Evolutionary conservation across 768 basidiomycete species (phyloP).

Genomic region (Mycena haematopus): DNA sequence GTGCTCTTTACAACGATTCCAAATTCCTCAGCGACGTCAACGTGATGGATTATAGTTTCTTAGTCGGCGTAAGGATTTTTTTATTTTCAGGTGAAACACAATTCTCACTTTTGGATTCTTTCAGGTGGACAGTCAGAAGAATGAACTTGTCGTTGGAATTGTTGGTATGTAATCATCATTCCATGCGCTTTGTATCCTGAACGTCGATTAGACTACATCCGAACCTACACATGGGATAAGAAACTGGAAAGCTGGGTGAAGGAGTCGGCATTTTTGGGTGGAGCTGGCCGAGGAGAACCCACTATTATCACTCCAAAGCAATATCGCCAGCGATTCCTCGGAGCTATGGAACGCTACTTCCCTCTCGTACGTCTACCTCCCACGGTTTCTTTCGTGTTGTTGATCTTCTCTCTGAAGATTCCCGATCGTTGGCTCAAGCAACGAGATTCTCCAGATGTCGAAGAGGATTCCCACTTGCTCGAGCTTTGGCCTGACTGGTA

Average conservation of each 20-base stretch:
- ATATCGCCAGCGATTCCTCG: slow-evolving; percentile 86
- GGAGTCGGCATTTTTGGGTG: slow-evolving; percentile 89
- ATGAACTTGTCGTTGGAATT: slow-evolving; percentile 95
- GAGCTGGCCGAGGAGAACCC: slow-evolving; percentile 84
- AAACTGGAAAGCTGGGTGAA: slow-evolving; percentile 98
- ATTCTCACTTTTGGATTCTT: slow-evolving; percentile 2
- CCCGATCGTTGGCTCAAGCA: slow-evolving; percentile 94
- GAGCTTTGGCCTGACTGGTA: slow-evolving; percentile 75
- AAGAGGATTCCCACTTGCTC: slow-evolving; percentile 68
- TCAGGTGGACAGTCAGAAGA: slow-evolving; percentile 82
- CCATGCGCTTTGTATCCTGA: background rate
- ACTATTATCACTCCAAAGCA: slow-evolving; percentile 97
- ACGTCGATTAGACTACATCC: slow-evolving; percentile 76
- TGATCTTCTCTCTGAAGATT: slow-evolving; percentile 53
- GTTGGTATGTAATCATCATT: slow-evolving; percentile 69
- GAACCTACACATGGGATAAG: slow-evolving; percentile 98
- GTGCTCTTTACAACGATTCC: slow-evolving; percentile 93
- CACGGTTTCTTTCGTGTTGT: background rate
- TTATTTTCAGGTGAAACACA: background rate
- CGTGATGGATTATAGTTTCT: slow-evolving; percentile 92
- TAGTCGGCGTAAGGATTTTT: slow-evolving; percentile 73
- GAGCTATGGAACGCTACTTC: slow-evolving; percentile 91
- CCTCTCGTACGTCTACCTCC: slow-evolving; percentile 63
- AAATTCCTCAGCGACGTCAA: slow-evolving; percentile 94
- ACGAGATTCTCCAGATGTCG: slow-evolving; percentile 64